Evolutionary conservation across 2,329 filamentous ascomycete species (phyloP), one percentile per base, ranked within the genome.

Genomic region (Fusarium kyushuense): DNA sequence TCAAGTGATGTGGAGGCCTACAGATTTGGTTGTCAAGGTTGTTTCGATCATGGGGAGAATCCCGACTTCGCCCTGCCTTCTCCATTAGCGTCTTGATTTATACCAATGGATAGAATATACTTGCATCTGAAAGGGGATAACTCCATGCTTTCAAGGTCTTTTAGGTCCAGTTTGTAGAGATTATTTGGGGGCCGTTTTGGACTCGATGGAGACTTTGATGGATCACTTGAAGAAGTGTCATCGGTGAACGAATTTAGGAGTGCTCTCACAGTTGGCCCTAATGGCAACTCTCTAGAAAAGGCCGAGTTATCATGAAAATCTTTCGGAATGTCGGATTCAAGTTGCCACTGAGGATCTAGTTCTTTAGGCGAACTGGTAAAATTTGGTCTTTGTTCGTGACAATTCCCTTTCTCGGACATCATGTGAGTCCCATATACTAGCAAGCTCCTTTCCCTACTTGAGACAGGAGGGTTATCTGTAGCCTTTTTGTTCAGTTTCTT

Each of bases 51-150:
- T 38, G 41, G 16, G 54, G 60, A 35, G 58, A 67, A 33, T 53
- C 36, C 16, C 38, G 41, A 23, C 45, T 54, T 45, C 43, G 54
- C 67, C 67, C 67, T 70, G 25, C 9, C 10, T 19, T 40, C 35
- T 13, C 17, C 32, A 27, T 70, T 54, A 69, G 55, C n/a, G n/a
- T 19, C 29, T 36, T 21, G 23, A 17, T 5, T 14, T 8, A 11
- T 14, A 21, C 6, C n/a, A 11, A 19, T 11, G 13, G 19, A 27
- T 4, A 11, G 9, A 2, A 8, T 25, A 10, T 21, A 63, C 77
- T 62, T 51, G 79, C 79, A 76, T 33, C 67, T 72, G 41, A 80
- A 77, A 19, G 79, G 78, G 5, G 76, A 78, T 21, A 79, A 54
- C 33, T 79, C 73, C 41, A 81, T 73, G 11, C 68, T 77, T 43